Evolutionary conservation across 139 green algal genomes (phyloP).

Genomic region (Coccomyxa sp.): DNA sequence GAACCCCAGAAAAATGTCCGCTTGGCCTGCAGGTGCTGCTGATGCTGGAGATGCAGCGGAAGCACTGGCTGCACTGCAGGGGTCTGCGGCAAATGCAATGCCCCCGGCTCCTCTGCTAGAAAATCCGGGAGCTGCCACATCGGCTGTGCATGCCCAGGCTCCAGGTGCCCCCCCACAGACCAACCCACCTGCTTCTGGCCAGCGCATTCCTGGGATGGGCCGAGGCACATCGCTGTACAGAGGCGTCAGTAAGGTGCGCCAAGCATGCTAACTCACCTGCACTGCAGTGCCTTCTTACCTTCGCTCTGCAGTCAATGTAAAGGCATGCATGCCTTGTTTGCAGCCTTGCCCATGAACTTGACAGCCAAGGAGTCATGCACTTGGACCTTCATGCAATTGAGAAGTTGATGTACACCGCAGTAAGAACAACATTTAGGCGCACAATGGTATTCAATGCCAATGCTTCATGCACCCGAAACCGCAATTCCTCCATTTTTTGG

Average conservation of each 20-base stretch:
- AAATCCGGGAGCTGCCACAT: neutral
- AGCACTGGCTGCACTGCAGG: neutral
- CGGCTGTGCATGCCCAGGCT: neutral
- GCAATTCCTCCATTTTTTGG: neutral
- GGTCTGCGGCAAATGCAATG: neutral
- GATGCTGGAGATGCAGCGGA: neutral
- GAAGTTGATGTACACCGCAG: neutral
- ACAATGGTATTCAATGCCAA: neutral
- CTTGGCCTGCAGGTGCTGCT: neutral
- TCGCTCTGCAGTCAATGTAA: neutral
- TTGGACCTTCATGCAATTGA: neutral
- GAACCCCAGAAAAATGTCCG: too few species aligned
- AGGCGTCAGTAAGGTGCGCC: neutral
- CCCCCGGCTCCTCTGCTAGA: neutral
- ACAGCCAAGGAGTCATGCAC: too few species aligned
- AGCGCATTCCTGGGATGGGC: conserved; percentile 1
- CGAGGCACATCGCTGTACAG: neutral
- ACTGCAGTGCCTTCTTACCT: neutral
- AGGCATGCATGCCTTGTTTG: neutral
- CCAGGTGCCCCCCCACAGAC: neutral
- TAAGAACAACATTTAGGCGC: neutral
- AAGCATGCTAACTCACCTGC: neutral
- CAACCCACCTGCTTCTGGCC: neutral
- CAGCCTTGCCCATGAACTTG: neutral
- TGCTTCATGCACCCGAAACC: neutral